A percentile compares a stretch with the other conserved stretches of the same genome.
These are phyloP conservation scores for Stropharia rugosoannulata DNA, from an alignment of 768 basidiomycete species.

Conservation along the genomic window DNA sequence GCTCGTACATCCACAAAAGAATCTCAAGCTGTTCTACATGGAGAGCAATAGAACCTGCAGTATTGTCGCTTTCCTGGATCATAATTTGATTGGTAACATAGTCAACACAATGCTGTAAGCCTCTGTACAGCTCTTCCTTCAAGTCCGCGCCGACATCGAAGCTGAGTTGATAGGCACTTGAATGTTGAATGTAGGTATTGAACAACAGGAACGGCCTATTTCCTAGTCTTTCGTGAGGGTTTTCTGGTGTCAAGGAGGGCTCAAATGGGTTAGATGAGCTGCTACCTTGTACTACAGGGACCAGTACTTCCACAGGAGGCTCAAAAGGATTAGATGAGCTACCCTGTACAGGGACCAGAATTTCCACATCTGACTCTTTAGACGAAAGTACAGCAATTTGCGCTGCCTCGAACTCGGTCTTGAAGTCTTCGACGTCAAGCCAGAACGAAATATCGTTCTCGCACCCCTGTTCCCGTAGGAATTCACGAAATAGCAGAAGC, in stretches of 20 bases:
- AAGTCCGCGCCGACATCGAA: neutral
- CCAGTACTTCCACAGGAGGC: neutral
- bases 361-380: neutral
- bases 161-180: slow-evolving; percentile 5
- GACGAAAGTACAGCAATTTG: no score
- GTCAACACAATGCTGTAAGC: slow-evolving; percentile 2
- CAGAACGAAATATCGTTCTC: slow-evolving; percentile 11
- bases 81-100: neutral
- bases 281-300: neutral
- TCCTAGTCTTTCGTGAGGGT: slow-evolving; percentile 4
- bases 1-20: slow-evolving; percentile 5
- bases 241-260: neutral
- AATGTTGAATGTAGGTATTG: slow-evolving; percentile 7
- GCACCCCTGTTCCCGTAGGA: slow-evolving; percentile 4
- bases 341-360: no score
- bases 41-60: neutral
- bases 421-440: slow-evolving; percentile 13
- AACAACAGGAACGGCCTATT: slow-evolving; percentile 10
- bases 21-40: slow-evolving; percentile 3
- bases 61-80: neutral
- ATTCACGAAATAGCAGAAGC: slow-evolving; percentile 6
- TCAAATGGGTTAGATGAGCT: slow-evolving; percentile 1
- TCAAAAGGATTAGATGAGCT: no score
- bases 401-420: neutral
- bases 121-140: neutral